Base-by-base conservation (phyloP, 1,284 basidiomycete species). In the Marasmius sp. region DNA sequence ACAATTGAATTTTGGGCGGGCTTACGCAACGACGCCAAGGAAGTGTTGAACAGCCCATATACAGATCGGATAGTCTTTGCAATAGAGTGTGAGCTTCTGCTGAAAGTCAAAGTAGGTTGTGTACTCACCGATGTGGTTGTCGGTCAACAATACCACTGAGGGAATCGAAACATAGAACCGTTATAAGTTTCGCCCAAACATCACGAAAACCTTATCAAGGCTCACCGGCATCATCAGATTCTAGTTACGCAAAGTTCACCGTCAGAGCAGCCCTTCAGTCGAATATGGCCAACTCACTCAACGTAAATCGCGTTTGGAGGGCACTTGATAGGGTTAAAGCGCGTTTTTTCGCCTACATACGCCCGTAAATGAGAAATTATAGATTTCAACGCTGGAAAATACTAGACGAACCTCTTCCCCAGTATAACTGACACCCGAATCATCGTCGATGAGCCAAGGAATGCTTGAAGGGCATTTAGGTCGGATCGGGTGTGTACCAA, bases 11-110 rank as follows among this genome's bases (percentile, higher is more conserved):
- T 6, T 7, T 9, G 9, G 3, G 12, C 27, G 27, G n/a, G 20
- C 60, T 6, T 58, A 62, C 58, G 58, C 41, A 3, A 63, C 41
- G 45, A 63, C 56, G 2, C 51, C 57, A 9, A 51, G 12, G 9
- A 63, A 36, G 3, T 51, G 37, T 22, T 63, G 61, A 16, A 54
- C 43, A 20, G 61, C 61, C 61, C 61, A 63, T 6, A 63, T 60
- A 41, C 55, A 57, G 38, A 61, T 51, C 6, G 55, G 55, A 18
- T 57, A 61, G 36, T 61, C 60, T 56, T 27, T 27, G 27, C 27
- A n/a, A 2, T 43, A 12, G 6, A 43, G 12, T 43, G 12, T 59
- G 5, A 20, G 49, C n/a, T 3, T 39, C 27, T 10, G 9, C 3
- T 27, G 9, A 1, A n/a, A 6, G 22, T 6, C 7, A 33, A 43